Base-by-base conservation (phyloP, 2,329 filamentous ascomycete genomes). In the Calonectria hongkongensis region DNA sequence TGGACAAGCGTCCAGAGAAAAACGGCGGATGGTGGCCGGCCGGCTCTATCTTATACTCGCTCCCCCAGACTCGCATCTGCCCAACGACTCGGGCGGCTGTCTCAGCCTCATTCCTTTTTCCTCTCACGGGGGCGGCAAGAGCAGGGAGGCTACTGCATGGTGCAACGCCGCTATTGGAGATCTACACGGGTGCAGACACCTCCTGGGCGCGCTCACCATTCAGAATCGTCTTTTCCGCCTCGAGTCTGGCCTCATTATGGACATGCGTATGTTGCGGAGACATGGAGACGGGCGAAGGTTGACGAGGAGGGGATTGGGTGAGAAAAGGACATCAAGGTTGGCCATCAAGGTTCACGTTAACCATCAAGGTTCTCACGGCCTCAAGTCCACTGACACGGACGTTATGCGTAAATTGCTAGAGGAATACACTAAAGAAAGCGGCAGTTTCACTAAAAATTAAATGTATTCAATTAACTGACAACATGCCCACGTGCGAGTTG, bases 321-420 rank as follows among this genome's bases (percentile, higher is more conserved):
- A 65, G 56, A 25, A 16, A 56, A 67, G 77, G 77, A 74, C 78
- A 80, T 79, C 78, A 78, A 65, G 78, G 78, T 80, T 79, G 73
- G 15, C 78, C 78, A 80, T 80, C 78, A 77, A 73, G 78, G 78
- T 78, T 50, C 75, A 48, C 71, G 30, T 47, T 75, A 70, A 64
- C 77, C 79, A 80, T 80, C 78, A 73, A 67, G 78, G 78, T 80
- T 79, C 78, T 79, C 76, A 72, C 64, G 27, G 18, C 28, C 21
- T 45, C 27, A 15, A 48, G 27, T 45, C 54, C 48, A 30, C 54
- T 27, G 36, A 54, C 54, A 45, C 47, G 16, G 41, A 64, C 39
- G 39, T 28, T 15, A 56, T 54, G 60, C 68, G 21, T 45, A n/a
- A 33, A 62, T 25, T 62, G 65, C 1, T 72, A 72, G 39, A 48